Evolutionary conservation across 768 basidiomycete species (phyloP), one percentile per base, ranked within the genome.

Genomic region (Suillus decipiens): DNA sequence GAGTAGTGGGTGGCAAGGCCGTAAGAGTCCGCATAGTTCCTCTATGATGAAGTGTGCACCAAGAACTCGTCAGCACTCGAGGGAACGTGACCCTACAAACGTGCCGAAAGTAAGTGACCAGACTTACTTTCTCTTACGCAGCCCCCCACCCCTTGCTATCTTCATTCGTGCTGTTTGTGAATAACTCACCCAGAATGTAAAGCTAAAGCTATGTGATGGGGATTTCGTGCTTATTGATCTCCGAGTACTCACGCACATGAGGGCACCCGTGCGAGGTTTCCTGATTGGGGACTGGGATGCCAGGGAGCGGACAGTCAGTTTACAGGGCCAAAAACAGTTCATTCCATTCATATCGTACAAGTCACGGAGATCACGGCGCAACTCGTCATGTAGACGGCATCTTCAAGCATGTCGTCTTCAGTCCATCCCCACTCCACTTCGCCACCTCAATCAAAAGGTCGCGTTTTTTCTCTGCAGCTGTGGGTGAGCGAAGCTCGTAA

Each of bases 341-440:
- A 41, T 57, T 39, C 10, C 22, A 19, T 31, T 57, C 39, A 41
- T 41, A 56, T 17, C 9, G 9, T 39, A 56, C 39, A 57, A 57
- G 2, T 39, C 39, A 9, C 6, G 17, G 15, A 28, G 15, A 11
- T 10, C 19, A 33, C 19, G 11, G 34, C 6, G 34, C 5, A 53
- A 34, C 17, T 42, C 33, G 36, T 34, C 33, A 45, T 28, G 42
- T 58, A 22, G 85, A 79, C 28, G 90, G 88, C 85, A 93, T 85
- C 76, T 94, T 94, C 69, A 94, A 76, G 71, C 90, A 92, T 41
- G 85, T 83, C 22, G 88, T 86, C 67, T 82, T 87, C 68, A 94
- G 73, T 0, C 92, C 93, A 73, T 95, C 92, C 3, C 92, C 92
- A 64, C 90, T 90, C 91, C 91, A 93, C 71, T 89, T 89, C 15